Evolutionary conservation across 805 yeast genomes (phyloP).

Genomic region (Myxozyma vanderwaltii): DNA sequence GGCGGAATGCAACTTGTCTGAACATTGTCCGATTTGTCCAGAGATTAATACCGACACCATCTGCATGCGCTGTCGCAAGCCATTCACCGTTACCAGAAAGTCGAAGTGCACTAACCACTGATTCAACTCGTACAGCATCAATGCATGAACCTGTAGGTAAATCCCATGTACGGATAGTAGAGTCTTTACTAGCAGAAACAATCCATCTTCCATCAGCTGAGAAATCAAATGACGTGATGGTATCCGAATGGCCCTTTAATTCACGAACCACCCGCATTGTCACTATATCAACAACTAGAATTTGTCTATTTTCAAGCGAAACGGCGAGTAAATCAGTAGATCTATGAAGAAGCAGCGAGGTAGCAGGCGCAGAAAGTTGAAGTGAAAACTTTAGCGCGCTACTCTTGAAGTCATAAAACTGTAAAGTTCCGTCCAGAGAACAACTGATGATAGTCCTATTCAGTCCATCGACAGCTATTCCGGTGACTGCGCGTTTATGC

Average conservation of each 20-base stretch:
- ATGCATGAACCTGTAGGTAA: conserved; percentile 95
- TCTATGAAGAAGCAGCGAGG: conserved; percentile 73
- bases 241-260: conserved; percentile 83
- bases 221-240: conserved; percentile 85
- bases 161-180: conserved; percentile 94
- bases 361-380: conserved; percentile 73
- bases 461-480: conserved; percentile 86
- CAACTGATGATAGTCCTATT: conserved; percentile 82
- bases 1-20: conserved; percentile 66
- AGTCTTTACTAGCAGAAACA: conserved; percentile 77
- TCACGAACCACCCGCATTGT: conserved; percentile 84
- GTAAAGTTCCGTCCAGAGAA: conserved; percentile 87
- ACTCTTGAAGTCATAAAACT: conserved; percentile 80
- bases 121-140: conserved; percentile 79
- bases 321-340: conserved; percentile 83
- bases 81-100: conserved; percentile 87
- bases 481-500: conserved; percentile 68
- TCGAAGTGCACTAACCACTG: conserved; percentile 77
- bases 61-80: conserved; percentile 89
- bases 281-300: conserved; percentile 77
- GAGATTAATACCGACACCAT: conserved; percentile 82
- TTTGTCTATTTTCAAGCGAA: conserved; percentile 81
- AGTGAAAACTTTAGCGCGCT: conserved; percentile 68
- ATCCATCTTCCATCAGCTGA: conserved; percentile 97
- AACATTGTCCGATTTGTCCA: conserved; percentile 94